Evolutionary conservation across 2,329 filamentous ascomycete genomes (phyloP).

Genomic region (Hymenoscyphus occultus): DNA sequence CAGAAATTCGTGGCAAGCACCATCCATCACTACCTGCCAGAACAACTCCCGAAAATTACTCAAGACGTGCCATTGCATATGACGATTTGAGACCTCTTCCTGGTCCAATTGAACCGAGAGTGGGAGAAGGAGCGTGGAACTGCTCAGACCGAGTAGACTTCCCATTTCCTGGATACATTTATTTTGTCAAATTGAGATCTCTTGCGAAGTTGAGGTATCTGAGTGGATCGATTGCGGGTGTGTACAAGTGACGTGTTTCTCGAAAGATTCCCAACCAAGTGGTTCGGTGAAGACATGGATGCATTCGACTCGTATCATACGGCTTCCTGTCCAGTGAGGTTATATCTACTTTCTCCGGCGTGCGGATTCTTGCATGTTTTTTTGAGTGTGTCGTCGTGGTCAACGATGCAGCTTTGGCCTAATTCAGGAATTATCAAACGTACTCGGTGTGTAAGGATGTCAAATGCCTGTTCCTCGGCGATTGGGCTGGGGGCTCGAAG

Average conservation of each 20-base stretch:
- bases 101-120: not conserved
- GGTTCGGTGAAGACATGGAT: not conserved
- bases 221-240: not conserved
- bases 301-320: not conserved
- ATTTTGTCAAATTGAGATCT: not conserved
- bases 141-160: not conserved
- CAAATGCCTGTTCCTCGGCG: not conserved
- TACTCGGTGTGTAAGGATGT: not conserved
- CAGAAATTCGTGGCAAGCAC: not conserved
- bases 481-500: not conserved
- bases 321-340: not conserved
- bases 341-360: not conserved
- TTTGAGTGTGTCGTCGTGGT: not conserved
- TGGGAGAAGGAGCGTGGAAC: not conserved
- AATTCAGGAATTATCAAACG: not conserved
- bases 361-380: not conserved
- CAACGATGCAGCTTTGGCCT: not conserved
- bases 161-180: not conserved
- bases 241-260: not conserved
- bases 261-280: not conserved
- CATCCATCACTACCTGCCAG: not conserved
- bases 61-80: constrained; percentile 1
- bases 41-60: not conserved
- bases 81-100: not conserved
- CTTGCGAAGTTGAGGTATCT: not conserved